These are phyloP conservation scores for Avena eriantha DNA, from an alignment of 176 grass and related monocot species.

Conservation along the genomic window DNA sequence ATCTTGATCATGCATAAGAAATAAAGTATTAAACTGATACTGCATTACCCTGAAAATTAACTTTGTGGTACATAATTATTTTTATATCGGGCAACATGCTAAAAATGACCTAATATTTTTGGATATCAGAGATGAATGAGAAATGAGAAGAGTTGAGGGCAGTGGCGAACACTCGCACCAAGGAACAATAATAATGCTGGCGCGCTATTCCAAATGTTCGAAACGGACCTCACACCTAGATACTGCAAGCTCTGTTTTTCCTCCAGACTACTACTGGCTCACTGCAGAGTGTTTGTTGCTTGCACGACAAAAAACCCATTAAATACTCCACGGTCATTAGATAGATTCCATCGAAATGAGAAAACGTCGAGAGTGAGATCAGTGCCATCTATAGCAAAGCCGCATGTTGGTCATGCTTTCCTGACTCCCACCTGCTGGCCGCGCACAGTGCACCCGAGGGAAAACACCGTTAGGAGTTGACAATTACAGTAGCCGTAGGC, in stretches of 20 bases:
- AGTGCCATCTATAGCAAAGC: background rate
- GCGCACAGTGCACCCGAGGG: background rate
- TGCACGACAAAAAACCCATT: conserved; percentile 4
- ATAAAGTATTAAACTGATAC: too few relatives aligned
- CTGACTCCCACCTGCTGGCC: background rate
- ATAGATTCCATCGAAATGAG: conserved; percentile 11
- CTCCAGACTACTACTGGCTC: background rate
- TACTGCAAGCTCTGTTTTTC: background rate
- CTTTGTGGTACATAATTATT: too few relatives aligned
- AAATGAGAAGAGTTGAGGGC: background rate
- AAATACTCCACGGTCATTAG: conserved; percentile 5
- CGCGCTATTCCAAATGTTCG: conserved; percentile 11
- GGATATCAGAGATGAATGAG: background rate
- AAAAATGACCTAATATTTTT: background rate
- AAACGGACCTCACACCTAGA: background rate
- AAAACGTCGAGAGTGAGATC: background rate
- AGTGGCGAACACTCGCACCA: background rate
- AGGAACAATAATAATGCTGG: background rate
- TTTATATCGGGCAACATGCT: too few relatives aligned
- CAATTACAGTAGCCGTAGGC: background rate
- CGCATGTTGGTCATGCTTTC: conserved; percentile 6
- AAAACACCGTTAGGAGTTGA: conserved; percentile 10
- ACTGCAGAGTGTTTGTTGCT: conserved; percentile 15
- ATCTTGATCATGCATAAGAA: too few relatives aligned
- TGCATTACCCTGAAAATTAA: too few relatives aligned